A percentile compares a stretch with the other conserved stretches of the same genome.
Conservation (phyloP, 1,284 basidiomycete genomes). For the Heterobasidion occidentale region DNA sequence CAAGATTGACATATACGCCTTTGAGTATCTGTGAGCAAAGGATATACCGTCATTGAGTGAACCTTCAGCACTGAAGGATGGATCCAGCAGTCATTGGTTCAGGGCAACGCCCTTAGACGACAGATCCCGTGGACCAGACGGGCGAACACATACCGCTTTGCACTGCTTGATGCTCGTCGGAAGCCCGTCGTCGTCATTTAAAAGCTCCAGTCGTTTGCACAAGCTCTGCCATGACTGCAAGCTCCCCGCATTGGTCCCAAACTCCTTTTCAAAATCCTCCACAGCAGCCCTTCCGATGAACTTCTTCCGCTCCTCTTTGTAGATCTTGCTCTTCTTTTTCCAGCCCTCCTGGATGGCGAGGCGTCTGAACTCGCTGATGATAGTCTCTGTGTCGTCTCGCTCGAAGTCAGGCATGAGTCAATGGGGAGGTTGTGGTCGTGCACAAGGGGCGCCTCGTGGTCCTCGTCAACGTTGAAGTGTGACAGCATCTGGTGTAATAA, state of each 20-base stretch:
- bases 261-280: not conserved
- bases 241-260: not conserved
- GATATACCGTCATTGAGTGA: not conserved
- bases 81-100: too few species aligned
- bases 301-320: not conserved
- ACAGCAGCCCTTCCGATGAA: not conserved
- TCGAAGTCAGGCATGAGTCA: not conserved
- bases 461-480: too few species aligned
- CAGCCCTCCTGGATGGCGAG: not conserved
- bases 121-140: not conserved
- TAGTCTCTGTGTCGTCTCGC: not conserved
- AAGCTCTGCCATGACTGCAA: not conserved
- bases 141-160: not conserved
- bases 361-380: not conserved
- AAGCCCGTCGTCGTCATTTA: not conserved
- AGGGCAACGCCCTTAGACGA: too few species aligned
- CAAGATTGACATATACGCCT: not conserved
- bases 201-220: not conserved
- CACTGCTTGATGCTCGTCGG: not conserved
- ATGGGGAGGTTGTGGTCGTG: too few species aligned
- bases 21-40: not conserved
- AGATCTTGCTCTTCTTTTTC: not conserved
- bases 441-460: too few species aligned
- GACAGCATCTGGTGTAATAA: too few species aligned
- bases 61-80: not conserved